phyloP scores from a whole-genome alignment of 352 stramenopile genomes.

The Peronospora tabacina region DNA sequence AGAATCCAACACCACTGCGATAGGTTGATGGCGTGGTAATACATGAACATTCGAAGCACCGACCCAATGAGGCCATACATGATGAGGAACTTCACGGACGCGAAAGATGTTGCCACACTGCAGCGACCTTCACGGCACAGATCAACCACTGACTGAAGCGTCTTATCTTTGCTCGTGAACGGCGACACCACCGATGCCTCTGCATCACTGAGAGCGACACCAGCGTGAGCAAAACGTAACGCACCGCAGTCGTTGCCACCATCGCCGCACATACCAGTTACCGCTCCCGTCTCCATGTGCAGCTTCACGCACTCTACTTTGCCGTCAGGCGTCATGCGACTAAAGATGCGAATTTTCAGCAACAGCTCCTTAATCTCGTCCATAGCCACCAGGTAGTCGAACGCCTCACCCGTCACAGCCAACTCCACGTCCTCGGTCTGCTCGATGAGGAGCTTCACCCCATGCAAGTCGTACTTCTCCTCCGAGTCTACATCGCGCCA shows the following conservation, averaged over 20 bases:
- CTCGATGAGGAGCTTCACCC: conserved; percentile 29
- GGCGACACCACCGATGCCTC: conserved; percentile 84
- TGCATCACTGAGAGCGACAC: conserved; percentile 83
- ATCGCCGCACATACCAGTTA: conserved; percentile 81
- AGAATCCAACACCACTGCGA: conserved; percentile 70
- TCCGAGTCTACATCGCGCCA: conserved; percentile 45
- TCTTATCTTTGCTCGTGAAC: conserved; percentile 86
- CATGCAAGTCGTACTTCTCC: conserved; percentile 27
- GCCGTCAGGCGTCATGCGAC: conserved; percentile 61
- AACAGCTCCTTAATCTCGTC: conserved; percentile 52
- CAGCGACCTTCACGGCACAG: conserved; percentile 82
- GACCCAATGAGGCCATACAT: conserved; percentile 81
- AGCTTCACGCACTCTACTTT: conserved; percentile 74
- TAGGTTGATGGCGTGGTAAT: conserved; percentile 65
- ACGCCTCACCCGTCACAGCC: conserved; percentile 64
- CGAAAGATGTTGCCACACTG: conserved; percentile 78
- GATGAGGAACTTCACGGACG: conserved; percentile 82
- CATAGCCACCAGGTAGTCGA: conserved; percentile 60
- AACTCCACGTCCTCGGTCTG: conserved; percentile 36
- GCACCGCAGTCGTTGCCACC: conserved; percentile 89
- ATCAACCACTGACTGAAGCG: conserved; percentile 71
- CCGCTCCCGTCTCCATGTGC: conserved; percentile 50
- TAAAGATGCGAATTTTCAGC: conserved; percentile 70
- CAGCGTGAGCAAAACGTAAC: conserved; percentile 86
- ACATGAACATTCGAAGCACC: conserved; percentile 56